Evolutionary conservation across 176 grass and related monocot genomes (phyloP).

Genomic region (Aegilops tauschii): DNA sequence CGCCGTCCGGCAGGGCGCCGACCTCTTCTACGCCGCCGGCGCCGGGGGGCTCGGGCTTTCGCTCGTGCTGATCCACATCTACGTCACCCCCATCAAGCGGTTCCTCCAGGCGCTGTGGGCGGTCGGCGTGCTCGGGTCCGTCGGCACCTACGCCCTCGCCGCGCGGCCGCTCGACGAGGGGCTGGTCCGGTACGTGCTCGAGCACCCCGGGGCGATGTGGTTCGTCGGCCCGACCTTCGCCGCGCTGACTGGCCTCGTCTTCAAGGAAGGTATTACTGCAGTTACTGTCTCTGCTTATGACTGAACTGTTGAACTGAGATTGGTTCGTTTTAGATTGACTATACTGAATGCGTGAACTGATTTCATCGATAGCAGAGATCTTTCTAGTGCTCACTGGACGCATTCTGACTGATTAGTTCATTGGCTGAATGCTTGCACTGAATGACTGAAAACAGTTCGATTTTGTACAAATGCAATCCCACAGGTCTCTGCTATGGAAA

Average conservation of each 20-base stretch:
- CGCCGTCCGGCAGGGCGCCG: constrained; percentile 39
- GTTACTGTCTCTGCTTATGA: too few species aligned
- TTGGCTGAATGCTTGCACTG: neutral
- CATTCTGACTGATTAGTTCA: too few species aligned
- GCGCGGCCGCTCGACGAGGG: constrained; percentile 59
- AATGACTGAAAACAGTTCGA: neutral
- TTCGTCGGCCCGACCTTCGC: constrained; percentile 76
- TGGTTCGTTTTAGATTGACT: too few species aligned
- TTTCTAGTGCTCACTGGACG: too few species aligned
- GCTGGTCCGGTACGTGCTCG: constrained; percentile 58
- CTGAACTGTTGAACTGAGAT: too few species aligned
- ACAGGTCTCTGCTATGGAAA: constrained; percentile 92
- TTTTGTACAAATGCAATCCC: neutral
- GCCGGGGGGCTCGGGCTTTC: constrained; percentile 73
- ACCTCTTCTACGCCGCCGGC: constrained; percentile 56
- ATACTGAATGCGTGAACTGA: too few species aligned
- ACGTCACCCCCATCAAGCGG: constrained; percentile 72
- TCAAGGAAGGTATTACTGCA: constrained; percentile 73
- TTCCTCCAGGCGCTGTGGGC: constrained; percentile 78
- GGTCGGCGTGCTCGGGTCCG: constrained; percentile 56
- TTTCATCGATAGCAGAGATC: too few species aligned
- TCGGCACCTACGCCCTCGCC: constrained; percentile 45
- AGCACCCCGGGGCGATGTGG: constrained; percentile 54
- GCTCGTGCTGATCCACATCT: constrained; percentile 80
- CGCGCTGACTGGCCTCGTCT: constrained; percentile 78